phyloP scores from a whole-genome alignment of 371 early-diverging fungal species.

The Mucor circinelloides region DNA sequence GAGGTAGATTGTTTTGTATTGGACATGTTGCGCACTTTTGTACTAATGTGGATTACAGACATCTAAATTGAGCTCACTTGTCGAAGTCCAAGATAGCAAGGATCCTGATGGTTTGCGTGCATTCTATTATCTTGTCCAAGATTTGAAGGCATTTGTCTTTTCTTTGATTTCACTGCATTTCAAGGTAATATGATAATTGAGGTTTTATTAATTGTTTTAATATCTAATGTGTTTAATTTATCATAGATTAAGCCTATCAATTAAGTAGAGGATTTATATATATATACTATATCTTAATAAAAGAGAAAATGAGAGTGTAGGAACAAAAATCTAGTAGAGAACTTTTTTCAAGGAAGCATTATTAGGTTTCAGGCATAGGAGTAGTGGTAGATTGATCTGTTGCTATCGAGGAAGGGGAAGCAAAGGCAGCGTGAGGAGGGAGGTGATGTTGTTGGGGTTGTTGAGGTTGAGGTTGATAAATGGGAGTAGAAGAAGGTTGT shows the following conservation, averaged over 20 bases:
- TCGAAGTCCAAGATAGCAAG: conserved; percentile 85
- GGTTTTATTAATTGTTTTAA: neutral
- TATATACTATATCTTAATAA: neutral
- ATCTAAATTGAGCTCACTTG: conserved; percentile 89
- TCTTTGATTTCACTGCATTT: conserved; percentile 94
- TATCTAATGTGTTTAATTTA: neutral
- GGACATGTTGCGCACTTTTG: neutral
- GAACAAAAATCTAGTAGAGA: conserved; percentile 1
- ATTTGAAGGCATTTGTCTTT: conserved; percentile 94
- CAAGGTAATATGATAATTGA: conserved; percentile 68
- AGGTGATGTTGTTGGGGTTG: neutral
- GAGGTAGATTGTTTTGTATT: conserved; percentile 61
- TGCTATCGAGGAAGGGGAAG: conserved; percentile 6
- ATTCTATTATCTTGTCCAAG: conserved; percentile 97
- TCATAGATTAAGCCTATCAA: conserved; percentile 54
- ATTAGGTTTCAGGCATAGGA: neutral
- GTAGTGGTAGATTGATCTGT: neutral
- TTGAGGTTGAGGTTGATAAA: neutral
- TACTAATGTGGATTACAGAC: conserved; percentile 62
- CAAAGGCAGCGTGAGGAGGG: neutral
- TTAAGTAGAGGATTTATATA: conserved; percentile 14
- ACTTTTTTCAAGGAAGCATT: neutral
- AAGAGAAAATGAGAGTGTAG: conserved; percentile 6
- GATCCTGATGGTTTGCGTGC: conserved; percentile 95
- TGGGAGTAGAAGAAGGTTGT: neutral